Conservation (phyloP, 768 basidiomycete genomes). For the Suillus spraguei region DNA sequence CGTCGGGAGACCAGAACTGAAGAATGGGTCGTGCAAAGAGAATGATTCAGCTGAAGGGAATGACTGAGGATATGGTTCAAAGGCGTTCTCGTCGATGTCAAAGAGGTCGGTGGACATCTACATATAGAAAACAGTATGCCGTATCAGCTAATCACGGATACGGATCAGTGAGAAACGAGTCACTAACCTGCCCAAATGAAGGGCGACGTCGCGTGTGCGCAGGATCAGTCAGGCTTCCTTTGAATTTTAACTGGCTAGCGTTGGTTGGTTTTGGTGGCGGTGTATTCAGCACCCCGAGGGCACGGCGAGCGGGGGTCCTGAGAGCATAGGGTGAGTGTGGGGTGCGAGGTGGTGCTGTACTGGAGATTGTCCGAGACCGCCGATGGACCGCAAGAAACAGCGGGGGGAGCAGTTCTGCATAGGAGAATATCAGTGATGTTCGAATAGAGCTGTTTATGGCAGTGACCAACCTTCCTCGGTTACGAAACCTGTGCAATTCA, state of each 20-base stretch:
- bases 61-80: slow-evolving; percentile 49
- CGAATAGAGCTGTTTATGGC: slow-evolving; percentile 18
- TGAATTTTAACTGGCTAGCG: slow-evolving; percentile 57
- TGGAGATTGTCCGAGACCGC: slow-evolving; percentile 63
- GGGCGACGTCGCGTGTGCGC: slow-evolving; percentile 49
- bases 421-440: slow-evolving; percentile 23
- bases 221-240: slow-evolving; percentile 76
- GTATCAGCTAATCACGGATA: slow-evolving; percentile 22
- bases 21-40: slow-evolving; percentile 46
- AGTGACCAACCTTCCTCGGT: slow-evolving; percentile 50
- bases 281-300: slow-evolving; percentile 47
- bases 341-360: slow-evolving; percentile 38
- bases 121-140: slow-evolving; percentile 19
- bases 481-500: slow-evolving; percentile 48
- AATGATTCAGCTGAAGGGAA: slow-evolving; percentile 38
- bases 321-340: slow-evolving; percentile 28
- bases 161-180: slow-evolving; percentile 11
- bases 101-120: slow-evolving; percentile 60
- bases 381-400: slow-evolving; percentile 57
- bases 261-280: slow-evolving; percentile 69
- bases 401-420: slow-evolving; percentile 56
- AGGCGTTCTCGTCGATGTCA: slow-evolving; percentile 75
- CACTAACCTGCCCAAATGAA: slow-evolving; percentile 42
- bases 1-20: slow-evolving; percentile 34
- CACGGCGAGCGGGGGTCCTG: slow-evolving; percentile 37